Percentiles rank a stretch among this genome's conserved stretches.
phyloP scores from a whole-genome alignment of 352 stramenopile species.

The Phytophthora brassicae region DNA sequence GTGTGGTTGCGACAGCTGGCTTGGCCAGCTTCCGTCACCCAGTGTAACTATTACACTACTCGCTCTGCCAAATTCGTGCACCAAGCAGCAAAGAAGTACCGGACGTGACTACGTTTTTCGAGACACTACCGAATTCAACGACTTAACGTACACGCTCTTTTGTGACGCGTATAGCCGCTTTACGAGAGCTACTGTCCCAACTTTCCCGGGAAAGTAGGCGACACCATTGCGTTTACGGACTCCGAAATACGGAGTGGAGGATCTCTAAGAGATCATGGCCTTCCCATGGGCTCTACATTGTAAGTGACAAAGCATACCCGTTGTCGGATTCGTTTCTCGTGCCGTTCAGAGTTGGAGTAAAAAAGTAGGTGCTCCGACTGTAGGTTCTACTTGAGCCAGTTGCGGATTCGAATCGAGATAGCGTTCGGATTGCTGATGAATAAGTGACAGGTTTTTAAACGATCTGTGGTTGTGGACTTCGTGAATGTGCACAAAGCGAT shows the following conservation, averaged over 20 bases:
- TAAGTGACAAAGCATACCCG: conserved; percentile 3
- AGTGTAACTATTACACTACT: conserved; percentile 3
- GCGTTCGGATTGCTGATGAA: conserved; percentile 28
- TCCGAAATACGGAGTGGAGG: too few species aligned
- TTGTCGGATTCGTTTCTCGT: conserved; percentile 1
- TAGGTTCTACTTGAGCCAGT: conserved; percentile 18
- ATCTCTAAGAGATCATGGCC: neutral
- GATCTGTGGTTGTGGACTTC: conserved; percentile 1
- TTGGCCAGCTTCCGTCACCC: too few species aligned
- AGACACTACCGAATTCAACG: conserved; percentile 4
- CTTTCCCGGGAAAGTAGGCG: conserved; percentile 4
- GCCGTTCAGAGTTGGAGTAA: conserved; percentile 7
- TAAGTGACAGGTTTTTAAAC: conserved; percentile 36
- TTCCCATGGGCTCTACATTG: conserved; percentile 1
- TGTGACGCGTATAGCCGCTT: conserved; percentile 1
- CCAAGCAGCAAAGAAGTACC: neutral
- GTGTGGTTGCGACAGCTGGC: too few species aligned
- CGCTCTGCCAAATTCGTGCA: conserved; percentile 9
- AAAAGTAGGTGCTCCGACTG: neutral
- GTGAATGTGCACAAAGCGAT: neutral
- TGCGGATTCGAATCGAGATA: conserved; percentile 51
- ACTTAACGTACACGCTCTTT: conserved; percentile 11
- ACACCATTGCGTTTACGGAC: conserved; percentile 8
- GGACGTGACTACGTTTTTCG: too few species aligned
- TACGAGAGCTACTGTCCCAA: conserved; percentile 12